Base-by-base conservation (phyloP, 2,329 filamentous ascomycete species). In the Fusarium zealandicum region DNA sequence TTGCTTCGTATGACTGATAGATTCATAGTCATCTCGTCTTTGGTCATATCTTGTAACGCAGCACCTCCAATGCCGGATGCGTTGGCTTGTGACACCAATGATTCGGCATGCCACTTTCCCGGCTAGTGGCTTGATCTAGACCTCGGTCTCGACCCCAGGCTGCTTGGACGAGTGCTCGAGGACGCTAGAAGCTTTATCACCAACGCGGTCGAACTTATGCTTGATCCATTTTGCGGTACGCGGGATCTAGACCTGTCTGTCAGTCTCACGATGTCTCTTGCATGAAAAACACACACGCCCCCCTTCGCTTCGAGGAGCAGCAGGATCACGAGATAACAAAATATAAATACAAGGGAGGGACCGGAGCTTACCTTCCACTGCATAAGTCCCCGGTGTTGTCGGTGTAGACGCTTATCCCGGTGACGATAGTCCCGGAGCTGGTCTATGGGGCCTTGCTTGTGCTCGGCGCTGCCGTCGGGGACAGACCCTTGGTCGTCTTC, bases 381-480 rank as follows among this genome's bases (percentile, higher is more conserved):
- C 89, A 92, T 92, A 33, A 89, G 68, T 0, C 89, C 89, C 17
- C 86, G 75, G 66, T 92, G 86, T 67, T 83, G 81, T 41, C 87
- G 76, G 70, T 90, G 86, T 59, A 89, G 73, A 55, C 82, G 79
- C 70, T 81, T 83, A 59, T 80, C 76, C 61, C 86, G 77, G 51
- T 79, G 76, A 67, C 81, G 84, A 68, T 86, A 89, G 54, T 89
- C 86, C 51, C 79, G 81, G 38, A 85, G 54, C 67, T 82, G 77
- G 36, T 81, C 80, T 9, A 76, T 51, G 77, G 72, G 31, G 75
- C 68, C 32, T 78, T 84, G 57, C 78, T 74, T 58, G 73, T 78
- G 22, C 66, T 72, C 62, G 11, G 62, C 58, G 46, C 71, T 75
- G 27, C 73, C 73, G 50, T 76, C 71, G 1, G 73, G 72, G 45